These are phyloP conservation scores for Pythium myriotylum DNA, from an alignment of 352 stramenopile genomes.

Conservation along the genomic window DNA sequence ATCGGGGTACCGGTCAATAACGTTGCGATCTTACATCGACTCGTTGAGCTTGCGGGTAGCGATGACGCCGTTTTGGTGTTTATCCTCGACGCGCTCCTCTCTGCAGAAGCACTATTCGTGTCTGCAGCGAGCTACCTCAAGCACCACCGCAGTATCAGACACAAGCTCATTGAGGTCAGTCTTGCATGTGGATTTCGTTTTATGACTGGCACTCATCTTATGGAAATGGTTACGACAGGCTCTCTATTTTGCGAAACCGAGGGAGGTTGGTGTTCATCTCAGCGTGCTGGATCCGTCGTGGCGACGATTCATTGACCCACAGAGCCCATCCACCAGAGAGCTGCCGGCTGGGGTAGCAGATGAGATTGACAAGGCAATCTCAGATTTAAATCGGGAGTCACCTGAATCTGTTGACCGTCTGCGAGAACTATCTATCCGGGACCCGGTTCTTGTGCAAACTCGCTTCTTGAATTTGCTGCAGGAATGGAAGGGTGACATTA, in stretches of 20 bases:
- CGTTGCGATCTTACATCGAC: slow-evolving; percentile 6
- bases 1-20: slow-evolving; percentile 5
- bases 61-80: slow-evolving; percentile 7
- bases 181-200: not conserved
- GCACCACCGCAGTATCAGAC: slow-evolving; percentile 23
- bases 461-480: slow-evolving; percentile 38
- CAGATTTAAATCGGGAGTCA: slow-evolving; percentile 43
- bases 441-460: slow-evolving; percentile 58
- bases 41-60: slow-evolving; percentile 1
- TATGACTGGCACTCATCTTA: too few species aligned
- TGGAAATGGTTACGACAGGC: slow-evolving; percentile 28
- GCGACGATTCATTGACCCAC: slow-evolving; percentile 37
- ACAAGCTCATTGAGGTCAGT: slow-evolving; percentile 47
- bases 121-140: slow-evolving; percentile 1
- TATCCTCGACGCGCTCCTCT: slow-evolving; percentile 24
- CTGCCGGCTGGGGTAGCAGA: slow-evolving; percentile 33
- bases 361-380: slow-evolving; percentile 50
- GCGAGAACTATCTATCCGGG: slow-evolving; percentile 53
- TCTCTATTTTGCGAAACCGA: slow-evolving; percentile 69
- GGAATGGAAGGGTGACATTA: slow-evolving; percentile 60
- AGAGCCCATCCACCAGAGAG: slow-evolving; percentile 10
- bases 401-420: slow-evolving; percentile 61
- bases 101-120: slow-evolving; percentile 9
- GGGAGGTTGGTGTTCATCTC: slow-evolving; percentile 44
- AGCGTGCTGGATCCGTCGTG: slow-evolving; percentile 56